Base-by-base conservation (phyloP, 148 eudicot genomes). In the Rhododendron williamsianum region DNA sequence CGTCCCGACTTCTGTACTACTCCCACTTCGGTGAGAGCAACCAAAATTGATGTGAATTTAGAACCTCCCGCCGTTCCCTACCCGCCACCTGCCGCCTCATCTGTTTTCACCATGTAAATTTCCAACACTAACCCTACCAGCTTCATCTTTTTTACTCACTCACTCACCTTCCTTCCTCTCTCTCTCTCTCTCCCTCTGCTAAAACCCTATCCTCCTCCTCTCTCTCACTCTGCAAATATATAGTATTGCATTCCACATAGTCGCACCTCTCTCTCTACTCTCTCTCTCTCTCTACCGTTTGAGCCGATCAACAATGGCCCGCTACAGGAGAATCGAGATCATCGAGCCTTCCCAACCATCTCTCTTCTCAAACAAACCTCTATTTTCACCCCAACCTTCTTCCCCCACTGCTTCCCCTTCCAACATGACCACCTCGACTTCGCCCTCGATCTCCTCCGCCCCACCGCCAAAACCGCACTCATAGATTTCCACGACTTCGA, bases 261-360 rank as follows among this genome's bases (percentile, higher is more conserved):
- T 41, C 36, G 36, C 36, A 35, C 36, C 27, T 35, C 15, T 27
- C 18, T 38, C 2, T 43, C 1, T 67, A 13, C 18, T 38, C 2
- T 43, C 0, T 67, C 35, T 69, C 1, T 12, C 36, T 0, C 71
- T 33, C n/a, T n/a, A 1, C 2, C 71, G 71, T 63, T 63, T 2
- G 13, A 63, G 7, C 11, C 30, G 27, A 80, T 33, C 82, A 30
- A 25, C 87, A 72, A 92, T 92, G 93, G 83, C 87, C 41, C 83
- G 90, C 33, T 89, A 86, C 83, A 81, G 90, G n/a, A 82, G 90
- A 83, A 85, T 88, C 52, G 93, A 93, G 74, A 82, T 89, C 86
- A 38, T 91, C 77, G 60, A 90, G n/a, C 90, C 87, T 73, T 67
- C 81, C 21, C 60, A 54, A n/a, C 86, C 85, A 25, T 85, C 86